Percentiles rank a stretch among this genome's conserved stretches.
Conservation (phyloP, 2,329 filamentous ascomycete species). For the Dactylellina drechsleri region DNA sequence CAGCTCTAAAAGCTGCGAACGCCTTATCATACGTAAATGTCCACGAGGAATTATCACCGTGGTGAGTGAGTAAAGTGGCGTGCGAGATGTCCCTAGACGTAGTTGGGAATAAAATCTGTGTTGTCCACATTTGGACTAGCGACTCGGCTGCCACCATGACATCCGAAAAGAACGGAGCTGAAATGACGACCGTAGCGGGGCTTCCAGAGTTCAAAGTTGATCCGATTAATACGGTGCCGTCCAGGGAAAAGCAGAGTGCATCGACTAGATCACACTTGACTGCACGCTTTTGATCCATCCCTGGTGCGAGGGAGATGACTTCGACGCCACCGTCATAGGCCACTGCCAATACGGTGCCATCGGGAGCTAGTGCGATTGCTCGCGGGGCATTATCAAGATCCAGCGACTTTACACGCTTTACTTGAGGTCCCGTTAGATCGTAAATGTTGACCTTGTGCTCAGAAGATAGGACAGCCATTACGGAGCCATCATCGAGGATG, state of each 20-base stretch:
- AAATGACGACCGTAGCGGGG: constrained; percentile 78
- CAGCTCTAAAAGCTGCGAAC: constrained; percentile 80
- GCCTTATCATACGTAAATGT: constrained; percentile 80
- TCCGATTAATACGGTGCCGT: constrained; percentile 80
- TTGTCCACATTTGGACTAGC: constrained; percentile 82
- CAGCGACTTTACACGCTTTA: constrained; percentile 77
- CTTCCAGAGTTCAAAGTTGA: constrained; percentile 74
- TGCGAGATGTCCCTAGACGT: constrained; percentile 82
- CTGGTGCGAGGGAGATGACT: constrained; percentile 76
- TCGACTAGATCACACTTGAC: constrained; percentile 83
- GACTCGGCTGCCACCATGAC: constrained; percentile 69
- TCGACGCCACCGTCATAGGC: constrained; percentile 91
- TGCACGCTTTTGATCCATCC: constrained; percentile 73
- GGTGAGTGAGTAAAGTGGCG: constrained; percentile 72
- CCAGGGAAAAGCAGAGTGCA: constrained; percentile 77
- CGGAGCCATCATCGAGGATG: constrained; percentile 78
- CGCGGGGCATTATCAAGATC: constrained; percentile 80
- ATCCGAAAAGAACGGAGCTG: constrained; percentile 79
- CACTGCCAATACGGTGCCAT: constrained; percentile 81
- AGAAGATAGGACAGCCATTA: constrained; percentile 81
- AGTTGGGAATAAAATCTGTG: constrained; percentile 84
- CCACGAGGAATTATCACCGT: constrained; percentile 75
- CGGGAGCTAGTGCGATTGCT: constrained; percentile 81
- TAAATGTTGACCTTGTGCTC: constrained; percentile 90
- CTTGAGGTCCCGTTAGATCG: constrained; percentile 72